Base-by-base conservation (phyloP, 2,329 filamentous ascomycete species). In the Pyricularia pennisetigena region DNA sequence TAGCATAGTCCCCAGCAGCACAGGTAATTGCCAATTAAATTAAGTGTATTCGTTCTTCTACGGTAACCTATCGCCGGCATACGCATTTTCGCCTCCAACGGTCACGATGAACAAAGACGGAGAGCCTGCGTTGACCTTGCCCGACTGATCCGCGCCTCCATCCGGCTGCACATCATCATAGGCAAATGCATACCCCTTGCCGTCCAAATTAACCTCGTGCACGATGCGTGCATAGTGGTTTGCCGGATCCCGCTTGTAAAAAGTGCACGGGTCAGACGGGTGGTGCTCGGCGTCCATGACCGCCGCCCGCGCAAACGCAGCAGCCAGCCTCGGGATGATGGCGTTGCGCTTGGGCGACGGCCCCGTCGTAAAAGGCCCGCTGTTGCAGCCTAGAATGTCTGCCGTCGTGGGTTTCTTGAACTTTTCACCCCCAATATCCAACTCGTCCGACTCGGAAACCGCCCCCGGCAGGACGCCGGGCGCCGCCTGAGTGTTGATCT, bases 321-420 rank as follows among this genome's bases (percentile, higher is more conserved):
- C 82, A 73, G 66, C 87, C 77, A 76, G 82, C 72, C 71, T 78
- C 35, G 78, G 89, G 83, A 72, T 81, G 67, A 81, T 78, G 24
- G 78, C 78, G 77, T 74, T 82, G 65, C 74, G 81, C 73, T 69
- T 74, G 26, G 74, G 70, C 67, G 69, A 83, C 73, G 64, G 79
- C 73, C 71, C 78, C 8, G 76, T 80, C 8, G 80, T 79, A 71
- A 90, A 90, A 0, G 87, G 86, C 0, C 88, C 88, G 1, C 83
- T 86, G 71, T 84, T 88, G 78, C 88, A 90, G 49, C 83, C 84
- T 74, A 91, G 86, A 70, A 92, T 89, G 75, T 92, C 89, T 14
- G 78, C 78, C 1, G 85, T 85, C 1, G 78, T 82, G 0, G 89
- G 89, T 69, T 83, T 81, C 1, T 74, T 69, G 74, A 91, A 92